Conservation (phyloP, 1,284 basidiomycete species). For the Sanghuangporus sanghuang region DNA sequence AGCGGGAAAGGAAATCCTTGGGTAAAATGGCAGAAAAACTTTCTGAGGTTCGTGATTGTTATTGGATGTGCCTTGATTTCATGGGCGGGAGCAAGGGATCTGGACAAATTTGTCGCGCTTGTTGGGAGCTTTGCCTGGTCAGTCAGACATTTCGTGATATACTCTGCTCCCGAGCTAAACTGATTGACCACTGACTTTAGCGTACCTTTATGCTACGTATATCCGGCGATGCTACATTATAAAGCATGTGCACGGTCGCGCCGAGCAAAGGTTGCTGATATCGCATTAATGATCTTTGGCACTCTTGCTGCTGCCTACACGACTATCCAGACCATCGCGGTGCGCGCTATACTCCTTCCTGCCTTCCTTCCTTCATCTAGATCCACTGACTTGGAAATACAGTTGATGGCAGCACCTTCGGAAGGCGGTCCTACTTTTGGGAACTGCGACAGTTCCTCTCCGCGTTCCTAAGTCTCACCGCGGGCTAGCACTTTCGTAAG, state of each 20-base stretch:
- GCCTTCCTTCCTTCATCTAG: not conserved
- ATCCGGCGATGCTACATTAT: constrained; percentile 92
- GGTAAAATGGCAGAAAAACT: constrained; percentile 91
- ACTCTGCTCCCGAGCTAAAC: not conserved
- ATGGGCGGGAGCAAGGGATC: constrained; percentile 82
- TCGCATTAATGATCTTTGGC: constrained; percentile 80
- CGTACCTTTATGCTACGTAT: constrained; percentile 91
- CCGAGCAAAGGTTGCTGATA: constrained; percentile 69
- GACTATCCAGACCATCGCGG: constrained; percentile 72
- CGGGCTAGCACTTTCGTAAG: not conserved
- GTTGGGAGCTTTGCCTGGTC: constrained; percentile 94
- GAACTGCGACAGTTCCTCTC: constrained; percentile 18
- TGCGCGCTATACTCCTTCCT: constrained; percentile 27
- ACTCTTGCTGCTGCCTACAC: constrained; percentile 81
- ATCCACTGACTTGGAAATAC: not conserved
- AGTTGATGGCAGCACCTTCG: constrained; percentile 34
- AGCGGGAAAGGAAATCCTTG: constrained; percentile 74
- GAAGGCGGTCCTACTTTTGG: constrained; percentile 22
- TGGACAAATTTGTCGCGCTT: constrained; percentile 97
- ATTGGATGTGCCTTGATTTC: constrained; percentile 72
- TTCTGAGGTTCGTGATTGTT: constrained; percentile 79
- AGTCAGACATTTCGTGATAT: constrained; percentile 28
- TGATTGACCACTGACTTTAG: constrained; percentile 36
- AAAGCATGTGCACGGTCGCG: constrained; percentile 79
- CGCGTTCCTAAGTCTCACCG: not conserved